Base-by-base conservation (phyloP, 306 rosid genomes). In the Parietaria judaica region DNA sequence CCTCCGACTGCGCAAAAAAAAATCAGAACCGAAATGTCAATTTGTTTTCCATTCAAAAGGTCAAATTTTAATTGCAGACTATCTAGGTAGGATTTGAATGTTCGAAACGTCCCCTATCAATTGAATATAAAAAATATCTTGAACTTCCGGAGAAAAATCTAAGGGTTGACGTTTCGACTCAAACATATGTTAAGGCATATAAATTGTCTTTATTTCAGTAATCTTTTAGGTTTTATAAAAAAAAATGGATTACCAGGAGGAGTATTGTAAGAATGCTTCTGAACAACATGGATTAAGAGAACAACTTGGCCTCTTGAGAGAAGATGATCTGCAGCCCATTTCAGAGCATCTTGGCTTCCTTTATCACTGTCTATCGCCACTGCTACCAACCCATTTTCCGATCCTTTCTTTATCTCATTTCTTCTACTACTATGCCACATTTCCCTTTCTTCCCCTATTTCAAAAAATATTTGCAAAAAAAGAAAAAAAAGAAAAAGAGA, bases 301-400 rank as follows among this genome's bases (percentile, higher is more conserved):
- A 92, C 75, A 8, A 86, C 73, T 54, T 85, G 54, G 68, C 82
- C 84, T 67, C 68, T 79, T 56, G 38, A 57, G 58, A 79, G 79
- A 52, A 92, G 76, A 80, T 79, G 61, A 34, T 88, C 98, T 54
- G 82, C 59, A 6, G 88, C 74, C 98, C 96, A 92, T 82, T 85
- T 88, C 23, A 92, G 81, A 52, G 98, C 96, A 51, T 66, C 39
- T 57, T 88, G 95, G 84, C 98, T 92, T 41, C 84, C 86, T 60
- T 82, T 92, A 73, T 88, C 96, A 72, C 65, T 88, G 69, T 92
- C 98, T 65, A 92, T 84, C 49, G 98, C 98, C 68, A 92, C 95
- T 58, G 85, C 98, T 63, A 88, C 78, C 74, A 84, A 52, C 35
- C 95, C 95, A 67, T 72, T 79, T 57, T 68, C 84, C 86, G 97